Base-by-base conservation (phyloP, 179 eudicot species). In the Patellifolia procumbens region DNA sequence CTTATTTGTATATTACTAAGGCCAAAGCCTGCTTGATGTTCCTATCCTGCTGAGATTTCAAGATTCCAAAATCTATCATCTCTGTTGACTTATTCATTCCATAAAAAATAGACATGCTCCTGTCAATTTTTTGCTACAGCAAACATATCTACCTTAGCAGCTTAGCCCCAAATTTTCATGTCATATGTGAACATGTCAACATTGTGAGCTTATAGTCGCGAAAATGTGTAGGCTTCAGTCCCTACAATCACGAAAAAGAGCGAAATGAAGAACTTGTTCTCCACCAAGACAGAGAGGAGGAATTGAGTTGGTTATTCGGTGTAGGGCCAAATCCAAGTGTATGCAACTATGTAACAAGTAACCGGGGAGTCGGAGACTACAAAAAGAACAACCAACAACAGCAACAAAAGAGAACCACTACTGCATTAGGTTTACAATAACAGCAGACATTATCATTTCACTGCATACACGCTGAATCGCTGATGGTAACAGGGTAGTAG, bases 51-150 rank as follows among this genome's bases (percentile, higher is more conserved):
- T 72, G 51, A 75, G 74, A n/a, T 81, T 73, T 79, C 80, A 59
- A 75, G 74, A 81, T 76, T 81, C 83, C 83, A 67, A 49, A 49
- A 39, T 63, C n/a, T 56, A 66, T 35, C 29, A 42, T 68, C 72
- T 75, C 76, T 75, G 48, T 80, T 69, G 55, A 70, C 73, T 75
- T 61, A n/a, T 64, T 80, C 73, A 75, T 62, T 10, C 24, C 66
- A 80, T n/a, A n/a, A 68, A 75, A n/a, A 28, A 61, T 55, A 55
- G 60, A 63, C 66, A 39, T 32, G 56, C 58, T 66, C 74, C 51
- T 48, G 52, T 80, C 74, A 76, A 22, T 63, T 63, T 65, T 71
- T 12, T 55, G 39, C n/a, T n/a, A 75, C 46, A 70, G 68, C 49
- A 74, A 66, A 37, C 42, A 67, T 20, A 26, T 74, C 52, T 63